Conservation (phyloP, 768 basidiomycete genomes). For the Sporobolomyces pararoseus region DNA sequence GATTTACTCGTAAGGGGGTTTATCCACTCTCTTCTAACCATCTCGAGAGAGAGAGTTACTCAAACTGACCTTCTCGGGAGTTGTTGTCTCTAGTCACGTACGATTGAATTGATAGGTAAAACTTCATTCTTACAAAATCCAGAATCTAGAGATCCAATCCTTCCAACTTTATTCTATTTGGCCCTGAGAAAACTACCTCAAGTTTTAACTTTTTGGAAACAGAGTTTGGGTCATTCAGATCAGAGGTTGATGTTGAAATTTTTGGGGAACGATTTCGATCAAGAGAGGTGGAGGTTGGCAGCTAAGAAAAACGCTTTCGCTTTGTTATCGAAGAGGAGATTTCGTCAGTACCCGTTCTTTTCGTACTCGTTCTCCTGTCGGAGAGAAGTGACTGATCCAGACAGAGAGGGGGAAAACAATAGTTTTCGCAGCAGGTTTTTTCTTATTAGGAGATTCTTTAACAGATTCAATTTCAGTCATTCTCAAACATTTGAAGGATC, state of each 20-base stretch:
- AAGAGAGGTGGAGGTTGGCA: slow-evolving; percentile 81
- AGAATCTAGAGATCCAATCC: slow-evolving; percentile 79
- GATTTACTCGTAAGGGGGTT: slow-evolving; percentile 74
- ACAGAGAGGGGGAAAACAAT: slow-evolving; percentile 1
- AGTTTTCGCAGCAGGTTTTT: slow-evolving; percentile 99
- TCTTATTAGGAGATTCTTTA: slow-evolving; percentile 79
- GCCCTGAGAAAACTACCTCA: slow-evolving; percentile 87
- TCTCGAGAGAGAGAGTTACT: background rate
- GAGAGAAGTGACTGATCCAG: background rate
- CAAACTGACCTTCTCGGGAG: background rate
- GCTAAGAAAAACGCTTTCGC: slow-evolving; percentile 96
- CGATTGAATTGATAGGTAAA: slow-evolving; percentile 81
- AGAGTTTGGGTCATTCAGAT: slow-evolving; percentile 89
- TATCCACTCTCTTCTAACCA: slow-evolving; percentile 43
- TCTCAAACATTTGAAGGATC: slow-evolving; percentile 77
- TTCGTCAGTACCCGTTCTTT: slow-evolving; percentile 57
- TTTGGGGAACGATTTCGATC: slow-evolving; percentile 78
- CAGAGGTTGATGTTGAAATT: slow-evolving; percentile 86
- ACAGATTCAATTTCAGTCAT: slow-evolving; percentile 91
- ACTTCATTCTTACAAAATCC: slow-evolving; percentile 83
- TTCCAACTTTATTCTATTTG: slow-evolving; percentile 89
- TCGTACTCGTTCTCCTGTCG: background rate
- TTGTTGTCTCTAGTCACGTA: slow-evolving; percentile 58
- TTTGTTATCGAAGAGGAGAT: slow-evolving; percentile 81
- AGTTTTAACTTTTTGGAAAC: slow-evolving; percentile 92